Conservation (phyloP, 768 basidiomycete genomes). For the Amanita phalloides region DNA sequence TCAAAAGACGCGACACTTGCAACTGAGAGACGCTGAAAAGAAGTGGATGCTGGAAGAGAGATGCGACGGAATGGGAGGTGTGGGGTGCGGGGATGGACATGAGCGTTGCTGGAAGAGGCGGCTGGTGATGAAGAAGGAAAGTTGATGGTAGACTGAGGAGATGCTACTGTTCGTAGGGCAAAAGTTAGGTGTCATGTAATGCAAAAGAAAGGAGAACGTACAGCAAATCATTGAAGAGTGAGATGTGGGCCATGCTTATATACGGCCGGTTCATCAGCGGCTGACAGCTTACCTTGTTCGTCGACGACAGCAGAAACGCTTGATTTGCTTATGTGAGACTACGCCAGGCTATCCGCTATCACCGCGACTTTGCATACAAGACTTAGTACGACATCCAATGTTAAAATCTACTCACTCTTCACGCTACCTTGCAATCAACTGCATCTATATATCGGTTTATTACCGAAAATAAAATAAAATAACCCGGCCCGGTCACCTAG, state of each 20-base stretch:
- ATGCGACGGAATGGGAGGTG: conserved; percentile 56
- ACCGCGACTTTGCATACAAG: too few relatives aligned
- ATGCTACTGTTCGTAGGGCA: not conserved
- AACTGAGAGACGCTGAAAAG: conserved; percentile 50
- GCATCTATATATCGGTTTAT: too few relatives aligned
- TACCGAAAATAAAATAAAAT: too few relatives aligned
- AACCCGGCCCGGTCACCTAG: too few relatives aligned
- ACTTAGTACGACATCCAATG: too few relatives aligned
- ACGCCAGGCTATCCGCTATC: too few relatives aligned
- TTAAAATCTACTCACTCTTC: too few relatives aligned
- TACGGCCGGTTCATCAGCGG: not conserved
- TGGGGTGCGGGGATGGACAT: conserved; percentile 22
- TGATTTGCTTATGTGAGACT: not conserved
- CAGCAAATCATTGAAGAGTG: not conserved
- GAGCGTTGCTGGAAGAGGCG: not conserved
- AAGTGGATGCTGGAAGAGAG: conserved; percentile 44
- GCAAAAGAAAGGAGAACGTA: not conserved
- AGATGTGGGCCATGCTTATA: not conserved
- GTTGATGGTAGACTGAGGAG: not conserved
- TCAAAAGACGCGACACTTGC: conserved; percentile 67
- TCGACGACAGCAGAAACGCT: not conserved
- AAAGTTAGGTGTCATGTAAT: not conserved
- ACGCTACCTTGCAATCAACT: too few relatives aligned
- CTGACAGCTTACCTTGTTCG: not conserved
- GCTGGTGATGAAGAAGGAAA: not conserved